Evolutionary conservation across 805 yeast species (phyloP).

Genomic region (Metschnikowia dekortorum): DNA sequence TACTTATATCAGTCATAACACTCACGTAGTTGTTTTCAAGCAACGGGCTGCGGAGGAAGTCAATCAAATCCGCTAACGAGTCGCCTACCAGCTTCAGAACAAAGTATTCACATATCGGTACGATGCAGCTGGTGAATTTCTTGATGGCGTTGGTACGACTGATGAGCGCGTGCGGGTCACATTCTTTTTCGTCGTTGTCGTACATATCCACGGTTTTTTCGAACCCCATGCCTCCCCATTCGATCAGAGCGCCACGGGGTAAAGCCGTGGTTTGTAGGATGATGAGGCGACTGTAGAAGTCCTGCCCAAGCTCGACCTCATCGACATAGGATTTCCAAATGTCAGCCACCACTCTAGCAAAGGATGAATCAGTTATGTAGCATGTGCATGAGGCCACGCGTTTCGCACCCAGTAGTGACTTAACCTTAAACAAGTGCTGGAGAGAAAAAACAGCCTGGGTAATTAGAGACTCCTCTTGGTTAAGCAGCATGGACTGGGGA

Average conservation of each 20-base stretch:
- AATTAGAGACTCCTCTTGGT: neutral
- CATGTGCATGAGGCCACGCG: constrained; percentile 50
- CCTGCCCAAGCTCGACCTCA: constrained; percentile 16
- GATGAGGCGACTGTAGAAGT: constrained; percentile 30
- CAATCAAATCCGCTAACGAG: constrained; percentile 6
- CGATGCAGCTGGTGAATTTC: constrained; percentile 1
- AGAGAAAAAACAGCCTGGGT: constrained; percentile 53
- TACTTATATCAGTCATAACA: constrained; percentile 8
- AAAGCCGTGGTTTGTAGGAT: constrained; percentile 53
- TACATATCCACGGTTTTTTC: constrained; percentile 33
- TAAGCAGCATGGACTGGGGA: constrained; percentile 63
- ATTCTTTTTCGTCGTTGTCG: constrained; percentile 33
- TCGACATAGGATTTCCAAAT: constrained; percentile 45
- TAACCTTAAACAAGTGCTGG: constrained; percentile 69
- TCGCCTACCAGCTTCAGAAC: constrained; percentile 6
- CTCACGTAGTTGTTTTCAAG: constrained; percentile 5
- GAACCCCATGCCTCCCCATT: constrained; percentile 68
- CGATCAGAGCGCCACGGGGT: constrained; percentile 63
- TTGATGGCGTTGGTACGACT: neutral
- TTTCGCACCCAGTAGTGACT: constrained; percentile 45
- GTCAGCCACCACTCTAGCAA: constrained; percentile 27
- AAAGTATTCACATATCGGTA: constrained; percentile 4
- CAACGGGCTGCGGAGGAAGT: constrained; percentile 9
- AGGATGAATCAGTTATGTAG: constrained; percentile 39
- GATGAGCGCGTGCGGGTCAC: neutral